A percentile compares a stretch with the other conserved stretches of the same genome.
phyloP scores from a whole-genome alignment of 2,329 filamentous ascomycete species.

The Hirsutella minnesotensis region DNA sequence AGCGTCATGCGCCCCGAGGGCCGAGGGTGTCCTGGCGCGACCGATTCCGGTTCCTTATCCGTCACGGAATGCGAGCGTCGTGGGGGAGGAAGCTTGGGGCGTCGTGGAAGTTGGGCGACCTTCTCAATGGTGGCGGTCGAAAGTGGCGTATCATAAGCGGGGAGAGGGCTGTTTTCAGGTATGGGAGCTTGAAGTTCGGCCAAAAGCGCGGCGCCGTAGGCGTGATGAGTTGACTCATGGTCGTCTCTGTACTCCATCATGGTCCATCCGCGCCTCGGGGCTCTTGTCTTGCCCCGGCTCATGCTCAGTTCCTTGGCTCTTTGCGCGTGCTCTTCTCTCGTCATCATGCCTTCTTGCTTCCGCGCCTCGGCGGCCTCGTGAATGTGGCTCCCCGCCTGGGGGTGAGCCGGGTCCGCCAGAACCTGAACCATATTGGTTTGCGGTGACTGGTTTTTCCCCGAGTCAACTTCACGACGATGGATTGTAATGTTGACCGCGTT shows the following conservation, averaged over 20 bases:
- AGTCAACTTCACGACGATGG: too few species aligned
- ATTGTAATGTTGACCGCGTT: too few species aligned
- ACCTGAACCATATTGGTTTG: constrained; percentile 19
- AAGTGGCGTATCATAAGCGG: constrained; percentile 6
- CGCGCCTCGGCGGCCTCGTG: constrained; percentile 12
- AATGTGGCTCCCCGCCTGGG: constrained; percentile 11
- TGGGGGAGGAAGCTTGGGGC: constrained; percentile 31
- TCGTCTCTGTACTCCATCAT: constrained; percentile 30
- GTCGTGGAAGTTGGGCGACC: constrained; percentile 12
- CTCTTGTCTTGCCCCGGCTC: constrained; percentile 22
- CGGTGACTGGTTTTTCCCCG: too few species aligned
- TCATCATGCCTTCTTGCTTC: constrained; percentile 14
- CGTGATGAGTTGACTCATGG: constrained; percentile 10
- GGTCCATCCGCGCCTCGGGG: constrained; percentile 34
- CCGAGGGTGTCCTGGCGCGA: constrained; percentile 30
- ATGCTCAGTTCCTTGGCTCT: constrained; percentile 25
- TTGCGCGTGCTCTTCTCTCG: constrained; percentile 28
- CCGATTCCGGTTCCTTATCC: constrained; percentile 45
- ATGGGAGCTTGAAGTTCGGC: constrained; percentile 18
- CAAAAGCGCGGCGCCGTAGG: constrained; percentile 11
- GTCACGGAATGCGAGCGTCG: constrained; percentile 49
- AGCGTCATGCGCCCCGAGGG: constrained; percentile 35
- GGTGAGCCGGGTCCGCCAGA: constrained; percentile 15
- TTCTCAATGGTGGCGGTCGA: constrained; percentile 7
- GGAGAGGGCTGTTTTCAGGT: constrained; percentile 19